A percentile compares a stretch with the other conserved stretches of the same genome.
Evolutionary conservation across 305 asterid species (phyloP).

Genomic region (Fraxinus platypoda): DNA sequence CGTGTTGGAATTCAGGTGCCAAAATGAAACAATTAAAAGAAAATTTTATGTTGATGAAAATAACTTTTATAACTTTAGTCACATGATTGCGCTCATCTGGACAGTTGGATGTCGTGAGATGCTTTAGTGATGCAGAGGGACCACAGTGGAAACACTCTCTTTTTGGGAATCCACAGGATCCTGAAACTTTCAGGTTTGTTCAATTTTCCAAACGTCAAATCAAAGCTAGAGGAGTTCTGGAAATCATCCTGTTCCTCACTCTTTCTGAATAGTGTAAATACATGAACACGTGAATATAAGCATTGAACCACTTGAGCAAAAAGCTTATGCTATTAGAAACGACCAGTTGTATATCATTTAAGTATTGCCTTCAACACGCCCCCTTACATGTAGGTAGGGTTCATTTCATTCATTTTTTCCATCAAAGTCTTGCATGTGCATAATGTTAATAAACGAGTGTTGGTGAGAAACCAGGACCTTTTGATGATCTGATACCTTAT

Average conservation of each 20-base stretch:
- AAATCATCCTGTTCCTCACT: conserved; percentile 11
- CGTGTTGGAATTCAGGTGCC: conserved; percentile 85
- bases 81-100: conserved; percentile 23
- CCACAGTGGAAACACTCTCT: conserved; percentile 94
- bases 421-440: neutral
- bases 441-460: neutral
- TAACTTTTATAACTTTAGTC: neutral
- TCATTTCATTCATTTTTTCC: neutral
- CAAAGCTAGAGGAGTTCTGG: conserved; percentile 6
- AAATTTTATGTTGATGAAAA: neutral
- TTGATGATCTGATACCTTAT: neutral
- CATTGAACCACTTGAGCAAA: neutral
- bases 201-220: conserved; percentile 13
- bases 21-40: neutral
- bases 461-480: neutral
- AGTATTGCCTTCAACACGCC: neutral
- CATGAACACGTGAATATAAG: neutral
- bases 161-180: conserved; percentile 94
- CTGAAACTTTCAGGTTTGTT: conserved; percentile 83
- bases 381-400: neutral
- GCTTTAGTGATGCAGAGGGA: conserved; percentile 87
- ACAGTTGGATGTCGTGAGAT: conserved; percentile 84
- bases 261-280: conserved; percentile 4
- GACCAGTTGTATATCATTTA: neutral
- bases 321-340: neutral